Base-by-base conservation (phyloP, 441 rosid genomes). In the Bruguiera hainesii region DNA sequence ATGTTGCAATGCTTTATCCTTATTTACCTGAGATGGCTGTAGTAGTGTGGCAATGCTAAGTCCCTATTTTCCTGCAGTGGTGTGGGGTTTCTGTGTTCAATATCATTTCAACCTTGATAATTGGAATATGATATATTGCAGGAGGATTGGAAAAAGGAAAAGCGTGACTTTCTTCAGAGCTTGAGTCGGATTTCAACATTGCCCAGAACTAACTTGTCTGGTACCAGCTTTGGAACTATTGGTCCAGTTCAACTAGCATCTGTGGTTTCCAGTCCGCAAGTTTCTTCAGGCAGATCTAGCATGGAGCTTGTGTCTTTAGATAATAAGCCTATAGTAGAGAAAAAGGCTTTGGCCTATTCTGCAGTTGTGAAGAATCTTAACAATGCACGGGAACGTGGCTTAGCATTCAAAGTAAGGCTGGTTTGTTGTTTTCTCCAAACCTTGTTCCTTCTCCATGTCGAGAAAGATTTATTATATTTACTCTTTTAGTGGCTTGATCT, bases 71-170 rank as follows among this genome's bases (percentile, higher is more conserved):
- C 46, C 46, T 37, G 3, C 0, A 0, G 10, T 61, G 55, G 10
- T 37, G 70, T 18, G 59, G 33, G 50, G 31, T 35, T 66, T 60
- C 21, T 25, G 37, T 69, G 21, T 20, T 59, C 28, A 51, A 52
- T 66, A 25, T 61, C 64, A 65, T 62, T 65, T 73, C 39, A 31
- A 53, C 56, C 56, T 61, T 56, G 51, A 65, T 69, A 31, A 48
- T 23, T 70, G 55, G 11, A 68, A 49, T 51, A 55, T 74, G 30
- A 63, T 71, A 33, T 75, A 56, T 61, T 81, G 81, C 83, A 94
- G 99, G 97, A 89, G 49, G 98, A 91, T 76, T 94, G 99, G 99
- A 84, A 87, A 75, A 94, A 89, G 73, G 99, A 88, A 81, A 94
- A 89, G 67, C 96, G 91, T 42, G 94, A 89, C 66, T 94, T 94